phyloP scores from a whole-genome alignment of 345 rosid species.

The Luvunga scandens region DNA sequence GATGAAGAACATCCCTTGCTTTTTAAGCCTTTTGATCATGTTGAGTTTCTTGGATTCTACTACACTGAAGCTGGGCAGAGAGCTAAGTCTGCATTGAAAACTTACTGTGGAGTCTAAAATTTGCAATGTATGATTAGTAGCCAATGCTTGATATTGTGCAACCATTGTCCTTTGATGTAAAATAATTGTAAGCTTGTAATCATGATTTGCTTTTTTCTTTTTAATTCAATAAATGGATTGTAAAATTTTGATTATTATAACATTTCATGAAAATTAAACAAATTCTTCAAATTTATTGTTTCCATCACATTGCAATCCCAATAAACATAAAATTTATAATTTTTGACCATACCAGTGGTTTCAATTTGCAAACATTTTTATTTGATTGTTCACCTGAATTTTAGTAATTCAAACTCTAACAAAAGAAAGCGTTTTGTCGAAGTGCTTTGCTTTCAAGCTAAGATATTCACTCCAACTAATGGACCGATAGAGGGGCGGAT shows the following conservation, averaged over 20 bases:
- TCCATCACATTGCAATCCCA: no score
- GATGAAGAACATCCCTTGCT: conserved; percentile 50
- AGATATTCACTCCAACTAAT: conserved; percentile 83
- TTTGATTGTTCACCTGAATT: no score
- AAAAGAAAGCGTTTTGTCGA: conserved; percentile 41
- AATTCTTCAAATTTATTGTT: no score
- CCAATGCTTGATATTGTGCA: not conserved
- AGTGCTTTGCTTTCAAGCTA: conserved; percentile 63
- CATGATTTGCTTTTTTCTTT: no score
- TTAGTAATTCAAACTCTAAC: conserved; percentile 30
- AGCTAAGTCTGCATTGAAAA: conserved; percentile 34
- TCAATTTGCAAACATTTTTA: no score
- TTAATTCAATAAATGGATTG: no score
- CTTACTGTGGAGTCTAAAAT: conserved; percentile 32
- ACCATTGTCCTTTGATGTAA: not conserved
- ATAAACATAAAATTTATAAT: no score
- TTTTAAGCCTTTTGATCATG: conserved; percentile 59
- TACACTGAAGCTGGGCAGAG: conserved; percentile 44
- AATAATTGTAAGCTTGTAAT: no score
- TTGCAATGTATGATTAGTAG: not conserved
- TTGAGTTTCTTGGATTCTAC: conserved; percentile 41
- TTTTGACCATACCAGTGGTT: no score
- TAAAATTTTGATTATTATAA: no score
- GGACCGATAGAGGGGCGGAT: conserved; percentile 67
- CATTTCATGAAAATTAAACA: no score